Conservation (phyloP, 2,329 filamentous ascomycete genomes). For the Arachnopeziza araneosa region DNA sequence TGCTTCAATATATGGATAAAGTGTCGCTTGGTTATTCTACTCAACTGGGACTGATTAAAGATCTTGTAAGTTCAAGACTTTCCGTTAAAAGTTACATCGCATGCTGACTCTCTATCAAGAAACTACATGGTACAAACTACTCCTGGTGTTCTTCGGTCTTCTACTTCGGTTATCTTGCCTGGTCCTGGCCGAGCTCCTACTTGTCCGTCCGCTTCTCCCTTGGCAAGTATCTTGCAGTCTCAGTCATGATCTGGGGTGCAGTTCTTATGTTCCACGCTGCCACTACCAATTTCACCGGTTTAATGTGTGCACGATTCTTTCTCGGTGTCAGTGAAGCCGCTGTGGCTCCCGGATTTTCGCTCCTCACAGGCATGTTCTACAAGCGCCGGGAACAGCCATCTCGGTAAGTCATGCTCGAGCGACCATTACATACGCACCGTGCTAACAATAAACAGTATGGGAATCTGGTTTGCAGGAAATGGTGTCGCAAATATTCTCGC, state of each 20-base stretch:
- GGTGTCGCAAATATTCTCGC: constrained; percentile 30
- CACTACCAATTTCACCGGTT: constrained; percentile 13
- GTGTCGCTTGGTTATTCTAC: constrained; percentile 16
- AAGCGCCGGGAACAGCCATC: constrained; percentile 33
- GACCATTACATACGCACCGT: neutral
- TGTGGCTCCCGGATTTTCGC: constrained; percentile 30
- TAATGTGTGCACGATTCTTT: constrained; percentile 26
- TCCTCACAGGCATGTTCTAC: constrained; percentile 33
- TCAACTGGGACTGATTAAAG: constrained; percentile 15
- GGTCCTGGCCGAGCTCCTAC: constrained; percentile 27
- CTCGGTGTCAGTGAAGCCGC: constrained; percentile 24
- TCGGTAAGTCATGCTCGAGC: neutral
- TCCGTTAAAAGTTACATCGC: constrained; percentile 37
- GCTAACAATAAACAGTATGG: neutral
- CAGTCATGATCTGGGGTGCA: constrained; percentile 10
- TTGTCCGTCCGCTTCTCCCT: constrained; percentile 32
- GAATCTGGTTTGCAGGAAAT: constrained; percentile 19
- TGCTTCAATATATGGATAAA: constrained; percentile 17
- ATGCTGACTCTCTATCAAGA: constrained; percentile 34
- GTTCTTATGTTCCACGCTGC: constrained; percentile 15
- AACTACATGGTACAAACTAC: constrained; percentile 44
- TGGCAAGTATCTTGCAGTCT: constrained; percentile 27
- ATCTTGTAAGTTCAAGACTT: constrained; percentile 23
- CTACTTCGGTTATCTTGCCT: constrained; percentile 31
- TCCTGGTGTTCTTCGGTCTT: constrained; percentile 33